phyloP scores from a whole-genome alignment of 345 rosid species.

The Rhodamnia rubescens region DNA sequence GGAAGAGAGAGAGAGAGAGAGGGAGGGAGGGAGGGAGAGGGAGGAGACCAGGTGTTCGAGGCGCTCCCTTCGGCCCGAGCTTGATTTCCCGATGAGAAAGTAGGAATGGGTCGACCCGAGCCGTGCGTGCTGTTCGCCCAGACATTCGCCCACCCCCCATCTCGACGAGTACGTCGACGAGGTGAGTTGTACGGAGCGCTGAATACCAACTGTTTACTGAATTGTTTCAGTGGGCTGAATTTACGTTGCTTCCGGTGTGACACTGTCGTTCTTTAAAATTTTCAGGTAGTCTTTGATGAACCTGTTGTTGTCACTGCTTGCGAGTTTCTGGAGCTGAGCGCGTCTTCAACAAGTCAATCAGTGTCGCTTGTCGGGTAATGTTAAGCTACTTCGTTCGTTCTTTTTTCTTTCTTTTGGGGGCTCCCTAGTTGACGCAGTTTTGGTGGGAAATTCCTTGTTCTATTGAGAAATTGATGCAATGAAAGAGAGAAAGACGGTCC shows the following conservation, averaged over 20 bases:
- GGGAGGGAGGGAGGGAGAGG: not conserved
- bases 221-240: not conserved
- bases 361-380: constrained; percentile 77
- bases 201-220: not conserved
- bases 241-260: not conserved
- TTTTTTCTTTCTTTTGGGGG: not conserved
- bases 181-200: constrained; percentile 17
- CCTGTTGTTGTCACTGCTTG: constrained; percentile 88
- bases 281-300: constrained; percentile 87
- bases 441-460: not conserved
- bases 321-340: constrained; percentile 89
- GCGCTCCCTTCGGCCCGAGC: not conserved
- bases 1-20: not conserved
- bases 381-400: not conserved
- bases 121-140: constrained; percentile 89
- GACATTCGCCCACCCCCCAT: constrained; percentile 90
- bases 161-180: constrained; percentile 97
- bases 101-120: constrained; percentile 73
- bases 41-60: not conserved
- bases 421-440: not conserved
- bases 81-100: not conserved
- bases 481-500: not conserved
- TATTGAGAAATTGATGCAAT: not conserved
- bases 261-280: not conserved
- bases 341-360: constrained; percentile 69